Conservation (phyloP, 106 monocot genomes). For the Allium cepa region DNA sequence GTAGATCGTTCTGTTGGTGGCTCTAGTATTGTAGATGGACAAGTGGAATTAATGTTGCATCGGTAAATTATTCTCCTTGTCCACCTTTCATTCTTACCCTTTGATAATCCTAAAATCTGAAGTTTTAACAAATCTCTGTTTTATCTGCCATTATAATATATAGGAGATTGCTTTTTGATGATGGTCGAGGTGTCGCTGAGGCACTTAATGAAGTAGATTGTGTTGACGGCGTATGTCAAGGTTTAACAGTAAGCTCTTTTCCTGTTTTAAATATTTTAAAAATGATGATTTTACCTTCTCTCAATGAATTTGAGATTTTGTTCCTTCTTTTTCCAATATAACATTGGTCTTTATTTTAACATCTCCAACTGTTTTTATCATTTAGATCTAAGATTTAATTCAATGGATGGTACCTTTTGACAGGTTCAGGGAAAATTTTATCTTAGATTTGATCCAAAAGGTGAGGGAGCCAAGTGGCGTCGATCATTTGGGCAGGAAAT, state of each 20-base stretch:
- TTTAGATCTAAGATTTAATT: too few relatives aligned
- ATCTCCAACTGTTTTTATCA: too few relatives aligned
- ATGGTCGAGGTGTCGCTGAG: constrained; percentile 88
- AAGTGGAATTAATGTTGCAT: constrained; percentile 93
- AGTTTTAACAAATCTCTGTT: background rate
- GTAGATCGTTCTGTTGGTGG: constrained; percentile 91
- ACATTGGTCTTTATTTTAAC: background rate
- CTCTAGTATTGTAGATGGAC: constrained; percentile 80
- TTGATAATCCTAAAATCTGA: background rate
- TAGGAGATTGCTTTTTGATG: constrained; percentile 88
- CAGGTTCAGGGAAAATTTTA: constrained; percentile 89
- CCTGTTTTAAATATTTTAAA: background rate
- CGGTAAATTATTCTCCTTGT: constrained; percentile 37
- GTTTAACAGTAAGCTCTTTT: constrained; percentile 56
- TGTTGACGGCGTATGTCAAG: constrained; percentile 37
- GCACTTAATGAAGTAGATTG: constrained; percentile 80
- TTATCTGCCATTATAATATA: background rate
- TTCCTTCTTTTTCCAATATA: background rate
- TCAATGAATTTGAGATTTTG: background rate
- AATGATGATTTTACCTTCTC: background rate
- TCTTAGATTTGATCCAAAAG: constrained; percentile 70
- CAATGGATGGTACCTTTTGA: background rate
- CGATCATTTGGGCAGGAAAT: constrained; percentile 85
- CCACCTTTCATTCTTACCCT: background rate
- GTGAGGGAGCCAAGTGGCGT: constrained; percentile 93